Evolutionary conservation across 2,329 filamentous ascomycete species (phyloP).

Genomic region (Pleoardoris graminearum): DNA sequence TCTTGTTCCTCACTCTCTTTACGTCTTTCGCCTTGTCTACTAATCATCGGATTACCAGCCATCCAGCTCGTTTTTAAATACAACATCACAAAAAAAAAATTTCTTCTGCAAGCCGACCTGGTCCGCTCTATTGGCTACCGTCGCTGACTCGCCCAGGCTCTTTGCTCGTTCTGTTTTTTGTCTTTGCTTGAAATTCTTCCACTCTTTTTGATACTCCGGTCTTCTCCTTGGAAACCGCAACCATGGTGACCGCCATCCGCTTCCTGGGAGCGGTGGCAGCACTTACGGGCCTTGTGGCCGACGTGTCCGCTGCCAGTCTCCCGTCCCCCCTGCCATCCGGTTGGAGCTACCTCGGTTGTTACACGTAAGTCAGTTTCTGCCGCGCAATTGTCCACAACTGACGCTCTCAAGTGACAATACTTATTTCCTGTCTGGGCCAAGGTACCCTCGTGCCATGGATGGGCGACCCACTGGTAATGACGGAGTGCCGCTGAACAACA

Average conservation of each 20-base stretch:
- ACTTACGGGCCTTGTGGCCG: constrained; percentile 8
- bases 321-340: constrained; percentile 12
- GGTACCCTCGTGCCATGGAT: constrained; percentile 11
- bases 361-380: constrained; percentile 10
- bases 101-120: background rate
- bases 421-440: background rate
- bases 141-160: no score
- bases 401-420: background rate
- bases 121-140: no score
- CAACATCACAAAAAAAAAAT: background rate
- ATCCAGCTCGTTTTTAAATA: background rate
- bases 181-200: background rate
- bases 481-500: background rate
- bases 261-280: constrained; percentile 21
- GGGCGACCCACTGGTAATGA: constrained; percentile 4
- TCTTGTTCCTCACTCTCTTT: constrained; percentile 6
- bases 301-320: constrained; percentile 7
- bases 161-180: background rate
- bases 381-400: background rate
- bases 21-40: constrained; percentile 1
- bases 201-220: background rate
- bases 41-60: background rate
- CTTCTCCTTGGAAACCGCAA: background rate
- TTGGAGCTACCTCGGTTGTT: constrained; percentile 25
- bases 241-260: constrained; percentile 21